phyloP scores from a whole-genome alignment of 768 basidiomycete species.

The Naematelia aurantialba region DNA sequence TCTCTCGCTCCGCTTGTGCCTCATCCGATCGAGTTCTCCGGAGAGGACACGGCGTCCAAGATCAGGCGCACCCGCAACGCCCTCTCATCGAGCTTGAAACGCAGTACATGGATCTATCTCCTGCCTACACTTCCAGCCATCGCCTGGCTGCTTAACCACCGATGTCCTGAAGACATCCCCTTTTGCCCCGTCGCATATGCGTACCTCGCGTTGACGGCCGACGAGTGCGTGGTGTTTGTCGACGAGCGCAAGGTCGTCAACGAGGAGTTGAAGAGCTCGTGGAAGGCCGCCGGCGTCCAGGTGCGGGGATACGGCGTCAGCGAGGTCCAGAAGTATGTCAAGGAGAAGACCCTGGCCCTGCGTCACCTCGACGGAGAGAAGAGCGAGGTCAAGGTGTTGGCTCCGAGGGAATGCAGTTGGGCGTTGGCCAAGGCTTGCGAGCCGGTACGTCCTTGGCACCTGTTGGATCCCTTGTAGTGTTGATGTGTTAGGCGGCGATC shows the following conservation, averaged over 20 bases:
- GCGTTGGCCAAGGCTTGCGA: conserved; percentile 17
- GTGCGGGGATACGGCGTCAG: conserved; percentile 58
- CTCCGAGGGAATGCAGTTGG: conserved; percentile 26
- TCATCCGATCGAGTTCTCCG: conserved; percentile 60
- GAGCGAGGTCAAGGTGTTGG: conserved; percentile 26
- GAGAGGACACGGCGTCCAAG: conserved; percentile 63
- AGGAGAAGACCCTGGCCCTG: conserved; percentile 29
- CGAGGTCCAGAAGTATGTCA: conserved; percentile 52
- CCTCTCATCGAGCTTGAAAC: conserved; percentile 14
- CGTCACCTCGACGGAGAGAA: conserved; percentile 10
- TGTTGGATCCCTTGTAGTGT: neutral
- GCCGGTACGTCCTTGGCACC: conserved; percentile 50
- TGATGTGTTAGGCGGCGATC: conserved; percentile 25
- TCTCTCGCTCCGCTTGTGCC: conserved; percentile 57
- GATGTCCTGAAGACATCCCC: conserved; percentile 76
- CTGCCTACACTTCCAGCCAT: conserved; percentile 56
- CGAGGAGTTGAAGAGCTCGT: conserved; percentile 16
- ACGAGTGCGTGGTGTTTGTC: conserved; percentile 66
- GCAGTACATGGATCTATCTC: conserved; percentile 59
- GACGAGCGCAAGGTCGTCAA: conserved; percentile 52
- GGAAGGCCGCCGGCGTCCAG: conserved; percentile 18
- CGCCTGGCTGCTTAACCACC: conserved; percentile 84
- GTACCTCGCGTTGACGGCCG: conserved; percentile 70
- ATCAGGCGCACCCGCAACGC: conserved; percentile 59
- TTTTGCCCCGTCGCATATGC: conserved; percentile 89